Base-by-base conservation (phyloP, 2,329 filamentous ascomycete species). In the Dactylellina haptotyla region DNA sequence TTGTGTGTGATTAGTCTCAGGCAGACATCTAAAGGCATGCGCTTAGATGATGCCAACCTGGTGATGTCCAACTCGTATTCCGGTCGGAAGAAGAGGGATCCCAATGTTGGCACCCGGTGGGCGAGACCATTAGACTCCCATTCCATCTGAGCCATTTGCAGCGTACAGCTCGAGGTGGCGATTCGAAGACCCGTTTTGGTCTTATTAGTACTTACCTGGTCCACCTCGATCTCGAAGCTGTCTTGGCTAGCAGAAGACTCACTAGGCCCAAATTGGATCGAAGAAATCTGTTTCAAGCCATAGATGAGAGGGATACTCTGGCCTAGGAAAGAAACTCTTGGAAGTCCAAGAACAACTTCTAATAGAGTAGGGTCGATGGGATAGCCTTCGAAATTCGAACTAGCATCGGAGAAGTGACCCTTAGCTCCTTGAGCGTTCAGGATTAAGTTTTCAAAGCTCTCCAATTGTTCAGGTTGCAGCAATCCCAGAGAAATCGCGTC, bases 1-100 rank as follows among this genome's bases (percentile, higher is more conserved):
- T 77, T 77, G 53, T 77, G 76, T 39, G 70, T 75, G 9, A 77
- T 28, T 16, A 77, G 74, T 18, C 69, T 39, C n/a, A 75, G n/a
- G 12, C 64, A 39, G 6, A 45, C 12, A 1, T 14, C 26, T 37
- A 77, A 39, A 28, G 58, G 39, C 30, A 77, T 71, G 3, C 45
- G n/a, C 18, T 46, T 23, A 14, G 61, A 50, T 12, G 34, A 51
- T 18, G 50, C 28, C 18, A 76, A 30, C n/a, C 43, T 63, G 1
- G 76, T 75, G 6, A 77, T 75, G 63, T 77, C 76, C 3, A 76
- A 57, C 50, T 75, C 37, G 16, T 73, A 45, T 3, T 59, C 57
- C 30, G 69, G 74, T 9, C 70, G 65, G 66, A 76, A 77, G 66
- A 77, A 77, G 14, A 76, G 63, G 4, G 76, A 76, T 3, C 48